Evolutionary conservation across 371 early-diverging fungal species (phyloP).

Genomic region (Capillidium rhysosporum): DNA sequence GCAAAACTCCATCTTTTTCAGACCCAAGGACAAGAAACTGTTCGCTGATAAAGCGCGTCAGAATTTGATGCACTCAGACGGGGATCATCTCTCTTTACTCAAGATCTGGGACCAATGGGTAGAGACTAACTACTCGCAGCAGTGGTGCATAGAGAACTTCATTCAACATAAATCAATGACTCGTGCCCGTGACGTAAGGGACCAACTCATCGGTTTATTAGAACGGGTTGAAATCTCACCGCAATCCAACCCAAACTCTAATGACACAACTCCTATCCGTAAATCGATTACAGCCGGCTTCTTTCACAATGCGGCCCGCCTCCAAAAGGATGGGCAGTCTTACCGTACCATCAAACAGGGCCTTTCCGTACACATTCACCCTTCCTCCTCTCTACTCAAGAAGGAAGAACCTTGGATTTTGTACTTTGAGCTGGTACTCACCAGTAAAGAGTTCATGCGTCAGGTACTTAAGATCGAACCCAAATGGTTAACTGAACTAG

Average conservation of each 20-base stretch:
- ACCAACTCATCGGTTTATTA: constrained; percentile 73
- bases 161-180: constrained; percentile 72
- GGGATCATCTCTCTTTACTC: constrained; percentile 82
- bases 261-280: constrained; percentile 66
- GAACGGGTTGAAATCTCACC: constrained; percentile 44
- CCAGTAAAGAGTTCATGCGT: constrained; percentile 85
- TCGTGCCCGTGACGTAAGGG: constrained; percentile 77
- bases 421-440: constrained; percentile 95
- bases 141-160: constrained; percentile 88
- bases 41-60: constrained; percentile 84
- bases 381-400: constrained; percentile 65
- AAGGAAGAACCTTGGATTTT: constrained; percentile 62
- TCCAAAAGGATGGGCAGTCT: constrained; percentile 52
- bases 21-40: constrained; percentile 70
- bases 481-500: constrained; percentile 77
- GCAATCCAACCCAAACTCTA: constrained; percentile 45
- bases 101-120: constrained; percentile 64
- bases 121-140: neutral
- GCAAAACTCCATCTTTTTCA: constrained; percentile 66
- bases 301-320: constrained; percentile 95
- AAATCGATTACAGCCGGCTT: constrained; percentile 73
- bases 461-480: constrained; percentile 84
- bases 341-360: constrained; percentile 82
- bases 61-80: constrained; percentile 76
- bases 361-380: constrained; percentile 82